Percentiles rank a stretch among this genome's conserved stretches.
Conservation (phyloP, 2,329 filamentous ascomycete species). For the Taxawa tesnikishii region DNA sequence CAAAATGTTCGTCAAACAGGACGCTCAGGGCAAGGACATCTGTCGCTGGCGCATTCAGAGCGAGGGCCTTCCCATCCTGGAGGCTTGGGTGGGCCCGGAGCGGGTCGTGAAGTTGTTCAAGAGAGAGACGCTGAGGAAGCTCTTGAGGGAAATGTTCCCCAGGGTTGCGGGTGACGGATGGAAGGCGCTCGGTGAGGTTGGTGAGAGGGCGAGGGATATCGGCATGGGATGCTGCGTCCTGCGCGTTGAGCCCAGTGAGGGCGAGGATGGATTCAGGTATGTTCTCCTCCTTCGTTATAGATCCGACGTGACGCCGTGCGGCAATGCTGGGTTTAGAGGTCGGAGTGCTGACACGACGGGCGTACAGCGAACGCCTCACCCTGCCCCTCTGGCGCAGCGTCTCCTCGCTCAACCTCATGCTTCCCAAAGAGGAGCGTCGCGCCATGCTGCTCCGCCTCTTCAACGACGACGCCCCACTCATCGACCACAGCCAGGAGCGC, state of each 20-base stretch:
- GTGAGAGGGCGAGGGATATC: constrained; percentile 65
- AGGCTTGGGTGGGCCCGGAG: constrained; percentile 74
- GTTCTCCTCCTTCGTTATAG: too few species aligned
- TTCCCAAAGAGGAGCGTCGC: constrained; percentile 87
- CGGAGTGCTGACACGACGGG: constrained; percentile 11
- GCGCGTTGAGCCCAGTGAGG: constrained; percentile 52
- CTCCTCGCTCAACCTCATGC: constrained; percentile 87
- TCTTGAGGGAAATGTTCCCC: constrained; percentile 95
- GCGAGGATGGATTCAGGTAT: constrained; percentile 39
- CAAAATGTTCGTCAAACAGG: constrained; percentile 98
- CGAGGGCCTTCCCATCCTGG: constrained; percentile 81
- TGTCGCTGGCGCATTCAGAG: constrained; percentile 93
- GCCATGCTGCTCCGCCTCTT: constrained; percentile 87
- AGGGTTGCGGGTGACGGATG: constrained; percentile 66
- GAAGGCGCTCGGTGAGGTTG: constrained; percentile 74
- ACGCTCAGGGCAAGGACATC: constrained; percentile 72
- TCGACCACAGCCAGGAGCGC: constrained; percentile 45
- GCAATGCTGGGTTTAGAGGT: too few species aligned
- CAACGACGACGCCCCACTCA: constrained; percentile 74
- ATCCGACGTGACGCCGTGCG: too few species aligned
- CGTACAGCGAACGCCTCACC: constrained; percentile 59
- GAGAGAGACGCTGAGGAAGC: constrained; percentile 65
- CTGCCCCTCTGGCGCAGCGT: constrained; percentile 91
- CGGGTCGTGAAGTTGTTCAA: constrained; percentile 64
- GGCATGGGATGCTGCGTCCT: constrained; percentile 88